Percentiles rank a stretch among this genome's conserved stretches.
phyloP scores from a whole-genome alignment of 495 filamentous ascomycete species.

The Xylaria cubensis region DNA sequence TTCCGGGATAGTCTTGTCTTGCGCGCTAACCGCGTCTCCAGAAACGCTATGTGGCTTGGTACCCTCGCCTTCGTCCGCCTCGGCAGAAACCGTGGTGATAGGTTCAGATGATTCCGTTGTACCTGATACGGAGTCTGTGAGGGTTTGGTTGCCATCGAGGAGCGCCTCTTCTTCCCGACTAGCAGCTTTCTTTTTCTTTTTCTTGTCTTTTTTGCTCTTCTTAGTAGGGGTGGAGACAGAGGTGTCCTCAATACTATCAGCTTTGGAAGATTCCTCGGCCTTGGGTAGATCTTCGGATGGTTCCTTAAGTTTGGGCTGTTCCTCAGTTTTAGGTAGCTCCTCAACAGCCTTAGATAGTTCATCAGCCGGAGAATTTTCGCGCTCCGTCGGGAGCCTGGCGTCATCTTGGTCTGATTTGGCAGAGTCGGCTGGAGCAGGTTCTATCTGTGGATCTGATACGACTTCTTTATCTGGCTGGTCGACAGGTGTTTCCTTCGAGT shows the following conservation, averaged over 20 bases:
- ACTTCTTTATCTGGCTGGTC: conserved; percentile 3
- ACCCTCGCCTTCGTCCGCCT: not conserved
- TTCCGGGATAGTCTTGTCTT: not conserved
- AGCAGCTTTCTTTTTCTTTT: conserved; percentile 29
- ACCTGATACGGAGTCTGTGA: not conserved
- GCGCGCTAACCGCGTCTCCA: not conserved
- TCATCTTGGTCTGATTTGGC: not conserved
- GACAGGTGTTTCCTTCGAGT: conserved; percentile 18
- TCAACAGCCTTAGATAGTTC: not conserved
- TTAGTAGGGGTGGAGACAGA: conserved; percentile 30
- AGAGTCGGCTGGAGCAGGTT: not conserved
- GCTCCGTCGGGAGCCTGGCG: not conserved
- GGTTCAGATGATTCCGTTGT: not conserved
- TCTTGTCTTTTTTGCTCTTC: conserved; percentile 41
- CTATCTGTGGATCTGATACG: conserved; percentile 16
- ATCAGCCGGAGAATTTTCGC: not conserved
- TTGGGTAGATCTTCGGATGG: not conserved
- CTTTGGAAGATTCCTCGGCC: not conserved
- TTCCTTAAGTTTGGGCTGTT: not conserved
- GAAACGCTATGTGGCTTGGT: not conserved
- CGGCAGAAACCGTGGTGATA: not conserved
- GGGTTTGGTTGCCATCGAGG: not conserved
- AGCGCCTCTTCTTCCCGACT: conserved; percentile 4
- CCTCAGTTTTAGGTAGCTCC: not conserved
- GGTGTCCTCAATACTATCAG: not conserved